These are phyloP conservation scores for Globisporangium perplexum DNA, from an alignment of 352 stramenopile species.

Conservation along the genomic window DNA sequence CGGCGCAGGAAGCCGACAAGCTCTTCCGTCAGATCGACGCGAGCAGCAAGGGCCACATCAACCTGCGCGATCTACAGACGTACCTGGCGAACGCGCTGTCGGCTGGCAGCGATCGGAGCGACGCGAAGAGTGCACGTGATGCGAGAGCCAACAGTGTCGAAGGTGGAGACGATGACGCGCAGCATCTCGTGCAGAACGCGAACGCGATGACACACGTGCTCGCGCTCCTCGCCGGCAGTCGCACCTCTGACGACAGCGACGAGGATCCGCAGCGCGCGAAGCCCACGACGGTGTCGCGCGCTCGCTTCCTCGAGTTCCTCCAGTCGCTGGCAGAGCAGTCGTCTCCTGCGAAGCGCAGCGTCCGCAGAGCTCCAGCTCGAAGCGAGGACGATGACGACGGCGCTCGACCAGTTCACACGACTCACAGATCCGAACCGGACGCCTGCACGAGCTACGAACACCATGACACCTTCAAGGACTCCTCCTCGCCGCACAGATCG, in stretches of 20 bases:
- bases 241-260: neutral
- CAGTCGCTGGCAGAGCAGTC: neutral
- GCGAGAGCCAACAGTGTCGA: too few species aligned
- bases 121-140: too few species aligned
- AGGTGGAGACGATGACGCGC: too few species aligned
- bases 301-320: conserved; percentile 6
- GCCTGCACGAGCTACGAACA: too few species aligned
- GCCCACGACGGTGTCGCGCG: conserved; percentile 3
- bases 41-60: conserved; percentile 42
- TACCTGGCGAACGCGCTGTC: conserved; percentile 10
- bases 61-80: conserved; percentile 18
- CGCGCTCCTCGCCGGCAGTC: conserved; percentile 8
- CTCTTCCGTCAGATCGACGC: conserved; percentile 29
- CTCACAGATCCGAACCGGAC: neutral
- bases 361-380: too few species aligned
- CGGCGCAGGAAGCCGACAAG: conserved; percentile 9
- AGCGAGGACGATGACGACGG: too few species aligned
- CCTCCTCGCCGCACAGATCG: too few species aligned
- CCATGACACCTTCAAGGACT: too few species aligned
- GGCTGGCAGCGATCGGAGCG: too few species aligned
- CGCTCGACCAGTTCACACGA: too few species aligned
- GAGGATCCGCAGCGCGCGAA: neutral
- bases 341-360: neutral
- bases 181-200: conserved; percentile 6
- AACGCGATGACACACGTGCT: conserved; percentile 14